Base-by-base conservation (phyloP, 805 yeast genomes). In the Candida succiphila region DNA sequence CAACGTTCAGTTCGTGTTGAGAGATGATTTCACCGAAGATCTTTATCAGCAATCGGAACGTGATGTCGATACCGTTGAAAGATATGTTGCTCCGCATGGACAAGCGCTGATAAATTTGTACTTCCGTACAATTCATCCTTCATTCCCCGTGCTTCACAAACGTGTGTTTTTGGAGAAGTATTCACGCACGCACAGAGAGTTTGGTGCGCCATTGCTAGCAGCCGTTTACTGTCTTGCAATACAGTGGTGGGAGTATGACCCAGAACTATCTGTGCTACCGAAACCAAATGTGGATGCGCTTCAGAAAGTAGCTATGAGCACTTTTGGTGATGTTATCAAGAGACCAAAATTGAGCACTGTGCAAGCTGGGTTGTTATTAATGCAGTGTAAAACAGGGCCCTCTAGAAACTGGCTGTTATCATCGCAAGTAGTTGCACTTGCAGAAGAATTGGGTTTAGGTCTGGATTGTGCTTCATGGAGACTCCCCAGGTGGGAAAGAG, bases 241-340 rank as follows among this genome's bases (percentile, higher is more conserved):
- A 29, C 89, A 85, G 51, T 86, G 95, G 94, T 88, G 96, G 96
- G 89, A 84, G 43, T 78, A 78, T 52, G 88, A 78, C 46, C 82
- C 94, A 2, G 77, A 72, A 38, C 62, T 88, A 34, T 72, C 85
- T 32, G 74, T 83, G 17, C 75, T 72, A 35, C 78, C 87, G 0
- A 82, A 84, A 43, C 96, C 96, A 0, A 81, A 85, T 51, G 77
- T 74, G 4, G 72, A 70, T 8, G 74, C 77, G 2, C 58, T 89
- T 36, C 78, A 77, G 45, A 72, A 77, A 38, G 69, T 84, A 39
- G 85, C 94, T 1, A 54, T 76, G 28, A 64, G 62, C 34, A 68
- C 81, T 1, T 82, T 80, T 45, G 60, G 69, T 30, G 88, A 84
- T 42, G 78, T 85, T 25, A 67, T 82, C 27, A 85, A 82, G 46